Base-by-base conservation (phyloP, 768 basidiomycete species). In the Sarcodon sp. region DNA sequence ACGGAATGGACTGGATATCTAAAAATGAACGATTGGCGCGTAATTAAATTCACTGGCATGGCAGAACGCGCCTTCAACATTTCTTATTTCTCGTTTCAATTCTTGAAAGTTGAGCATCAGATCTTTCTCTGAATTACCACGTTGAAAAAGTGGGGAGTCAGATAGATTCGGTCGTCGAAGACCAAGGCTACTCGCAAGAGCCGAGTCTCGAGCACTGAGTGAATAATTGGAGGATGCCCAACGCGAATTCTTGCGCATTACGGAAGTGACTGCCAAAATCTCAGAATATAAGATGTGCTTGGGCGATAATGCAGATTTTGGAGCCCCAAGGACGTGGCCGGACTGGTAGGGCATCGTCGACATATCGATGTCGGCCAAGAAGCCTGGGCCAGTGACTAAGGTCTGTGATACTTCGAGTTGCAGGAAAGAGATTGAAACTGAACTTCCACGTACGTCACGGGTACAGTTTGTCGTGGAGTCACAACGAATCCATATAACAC, bases 161-260 rank as follows among this genome's bases (percentile, higher is more conserved):
- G 67, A 61, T 44, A 75, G 69, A 21, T 68, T 72, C 7, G 79
- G 71, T 55, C 83, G 73, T 45, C 84, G 72, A 41, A 87, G 73
- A 31, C 87, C 87, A 37, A 86, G 75, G 56, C 80, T 83, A 57
- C 71, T 82, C 43, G 84, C 84, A 36, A 90, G 66, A 2, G 78
- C 74, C 15, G 80, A 75, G 57, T 83, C 83, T 53, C 77, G 71
- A 45, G 76, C 66, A 38, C 57, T 71, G 57, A 78, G 70, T 21
- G 75, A 76, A 57, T 80, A 76, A 47, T 73, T 75, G 41, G 76
- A 76, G 10, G 86, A 79, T 13, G 93, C 86, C 94, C 94, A 97
- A 39, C 96, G 79, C 43, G 93, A 91, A 67, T 98, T 98, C 70
- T 92, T 90, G 63, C 94, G 87, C 93, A 99, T 98, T 15, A 80